A percentile compares a stretch with the other conserved stretches of the same genome.
phyloP scores from a whole-genome alignment of 768 basidiomycete species.

The Phanerochaete sordida region DNA sequence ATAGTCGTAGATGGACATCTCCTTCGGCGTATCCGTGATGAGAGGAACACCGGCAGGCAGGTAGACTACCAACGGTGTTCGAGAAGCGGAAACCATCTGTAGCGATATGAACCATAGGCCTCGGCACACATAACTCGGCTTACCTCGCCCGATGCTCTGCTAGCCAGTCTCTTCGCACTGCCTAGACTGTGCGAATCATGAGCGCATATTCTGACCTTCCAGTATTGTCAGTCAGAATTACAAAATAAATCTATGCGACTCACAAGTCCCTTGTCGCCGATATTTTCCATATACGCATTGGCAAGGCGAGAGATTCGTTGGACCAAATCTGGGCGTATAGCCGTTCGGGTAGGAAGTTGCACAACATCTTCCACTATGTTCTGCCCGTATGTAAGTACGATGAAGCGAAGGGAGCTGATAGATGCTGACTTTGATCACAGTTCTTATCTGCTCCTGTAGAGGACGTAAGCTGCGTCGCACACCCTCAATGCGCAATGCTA shows the following conservation, averaged over 20 bases:
- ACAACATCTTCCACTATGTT: slow-evolving; percentile 29
- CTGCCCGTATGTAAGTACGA: slow-evolving; percentile 15
- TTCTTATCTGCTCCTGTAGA: slow-evolving; percentile 42
- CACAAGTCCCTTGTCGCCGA: slow-evolving; percentile 45
- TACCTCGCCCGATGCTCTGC: slow-evolving; percentile 54
- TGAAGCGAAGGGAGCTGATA: neutral
- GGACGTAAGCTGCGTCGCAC: slow-evolving; percentile 47
- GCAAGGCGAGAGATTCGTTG: slow-evolving; percentile 67
- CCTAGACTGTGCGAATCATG: slow-evolving; percentile 35
- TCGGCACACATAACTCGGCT: no score
- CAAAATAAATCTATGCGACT: slow-evolving; percentile 3
- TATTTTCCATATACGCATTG: slow-evolving; percentile 58
- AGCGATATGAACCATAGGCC: no score
- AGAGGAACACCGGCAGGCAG: slow-evolving; percentile 12
- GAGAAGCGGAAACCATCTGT: slow-evolving; percentile 5
- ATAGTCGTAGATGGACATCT: slow-evolving; percentile 39
- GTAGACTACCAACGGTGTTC: slow-evolving; percentile 17
- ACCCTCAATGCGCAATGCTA: slow-evolving; percentile 59
- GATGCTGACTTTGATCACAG: slow-evolving; percentile 46
- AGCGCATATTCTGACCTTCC: slow-evolving; percentile 56
- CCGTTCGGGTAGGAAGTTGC: slow-evolving; percentile 41
- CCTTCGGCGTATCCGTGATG: neutral
- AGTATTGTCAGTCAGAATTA: neutral
- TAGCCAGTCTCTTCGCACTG: slow-evolving; percentile 49
- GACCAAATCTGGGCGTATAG: slow-evolving; percentile 45